Percentiles rank a stretch among this genome's conserved stretches.
Evolutionary conservation across 75 land plant species (phyloP).

Genomic region (Chamaecyparis obtusa): DNA sequence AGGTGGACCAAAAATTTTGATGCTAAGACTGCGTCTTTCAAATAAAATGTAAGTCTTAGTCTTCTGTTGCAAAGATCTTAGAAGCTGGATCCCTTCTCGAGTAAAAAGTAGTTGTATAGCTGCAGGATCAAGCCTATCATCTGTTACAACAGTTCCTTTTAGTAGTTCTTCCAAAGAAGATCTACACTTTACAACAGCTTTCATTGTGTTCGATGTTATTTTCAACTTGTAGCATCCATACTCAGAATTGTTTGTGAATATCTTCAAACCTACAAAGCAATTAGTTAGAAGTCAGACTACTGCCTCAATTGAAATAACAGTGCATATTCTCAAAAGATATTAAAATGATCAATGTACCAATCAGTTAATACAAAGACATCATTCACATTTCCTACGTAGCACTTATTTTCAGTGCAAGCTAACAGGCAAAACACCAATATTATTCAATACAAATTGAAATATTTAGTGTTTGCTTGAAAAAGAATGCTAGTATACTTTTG

Average conservation of each 20-base stretch:
- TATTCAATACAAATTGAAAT: background rate
- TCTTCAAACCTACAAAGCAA: slow-evolving; percentile 37
- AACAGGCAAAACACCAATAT: background rate
- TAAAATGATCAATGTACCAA: background rate
- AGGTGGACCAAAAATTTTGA: slow-evolving; percentile 60
- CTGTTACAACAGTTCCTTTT: slow-evolving; percentile 48
- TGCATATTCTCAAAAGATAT: background rate
- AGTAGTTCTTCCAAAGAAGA: slow-evolving; percentile 60
- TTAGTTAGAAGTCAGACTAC: background rate
- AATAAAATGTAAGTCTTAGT: slow-evolving; percentile 61
- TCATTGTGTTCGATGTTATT: slow-evolving; percentile 63
- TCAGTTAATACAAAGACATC: background rate
- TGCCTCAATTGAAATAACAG: background rate
- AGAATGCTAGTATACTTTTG: background rate
- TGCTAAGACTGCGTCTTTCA: slow-evolving; percentile 39
- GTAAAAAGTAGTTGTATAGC: slow-evolving; percentile 48
- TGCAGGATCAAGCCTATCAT: slow-evolving; percentile 38
- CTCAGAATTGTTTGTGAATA: slow-evolving; percentile 23
- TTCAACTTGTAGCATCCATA: slow-evolving; percentile 53
- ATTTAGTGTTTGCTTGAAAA: background rate
- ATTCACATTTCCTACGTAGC: background rate
- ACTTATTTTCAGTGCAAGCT: background rate
- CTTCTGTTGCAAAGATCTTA: slow-evolving; percentile 43
- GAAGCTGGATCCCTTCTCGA: slow-evolving; percentile 48
- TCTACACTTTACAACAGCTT: slow-evolving; percentile 60